Conservation (phyloP, 768 basidiomycete genomes). For the Pisolithus sp. region DNA sequence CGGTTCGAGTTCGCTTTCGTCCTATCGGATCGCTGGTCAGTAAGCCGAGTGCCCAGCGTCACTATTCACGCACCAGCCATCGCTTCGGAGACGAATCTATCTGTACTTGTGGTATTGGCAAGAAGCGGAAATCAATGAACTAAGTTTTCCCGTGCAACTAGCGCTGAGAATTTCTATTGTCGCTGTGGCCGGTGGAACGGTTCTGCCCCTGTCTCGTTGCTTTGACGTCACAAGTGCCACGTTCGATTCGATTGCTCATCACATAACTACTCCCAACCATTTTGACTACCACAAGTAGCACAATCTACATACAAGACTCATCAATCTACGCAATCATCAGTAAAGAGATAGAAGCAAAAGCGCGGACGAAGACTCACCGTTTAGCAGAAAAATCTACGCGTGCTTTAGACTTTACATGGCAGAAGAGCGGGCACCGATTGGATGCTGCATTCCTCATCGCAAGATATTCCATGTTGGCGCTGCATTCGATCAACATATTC, state of each 20-base stretch:
- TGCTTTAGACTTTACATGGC: slow-evolving; percentile 8
- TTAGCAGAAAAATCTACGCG: slow-evolving; percentile 9
- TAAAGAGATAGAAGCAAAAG: background rate
- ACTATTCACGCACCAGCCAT: slow-evolving; percentile 25
- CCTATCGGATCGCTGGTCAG: slow-evolving; percentile 19
- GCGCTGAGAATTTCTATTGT: background rate
- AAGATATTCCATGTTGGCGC: slow-evolving; percentile 4
- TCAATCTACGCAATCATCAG: background rate
- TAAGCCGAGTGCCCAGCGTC: slow-evolving; percentile 9
- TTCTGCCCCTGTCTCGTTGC: background rate
- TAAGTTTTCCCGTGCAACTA: no score
- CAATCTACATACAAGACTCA: background rate
- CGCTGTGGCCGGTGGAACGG: background rate
- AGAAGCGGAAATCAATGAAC: no score
- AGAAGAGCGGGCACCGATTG: slow-evolving; percentile 2
- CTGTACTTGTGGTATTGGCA: no score
- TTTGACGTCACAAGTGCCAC: slow-evolving; percentile 24
- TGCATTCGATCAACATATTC: background rate
- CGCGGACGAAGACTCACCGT: slow-evolving; percentile 12
- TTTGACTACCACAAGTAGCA: background rate
- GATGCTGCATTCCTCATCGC: slow-evolving; percentile 1
- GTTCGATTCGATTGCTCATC: background rate
- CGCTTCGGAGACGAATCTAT: background rate
- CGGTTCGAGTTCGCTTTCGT: slow-evolving; percentile 43
- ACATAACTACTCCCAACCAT: no score